Percentiles rank a stretch among this genome's conserved stretches.
Conservation (phyloP, 768 basidiomycete species). For the Lactifluus echinatus region DNA sequence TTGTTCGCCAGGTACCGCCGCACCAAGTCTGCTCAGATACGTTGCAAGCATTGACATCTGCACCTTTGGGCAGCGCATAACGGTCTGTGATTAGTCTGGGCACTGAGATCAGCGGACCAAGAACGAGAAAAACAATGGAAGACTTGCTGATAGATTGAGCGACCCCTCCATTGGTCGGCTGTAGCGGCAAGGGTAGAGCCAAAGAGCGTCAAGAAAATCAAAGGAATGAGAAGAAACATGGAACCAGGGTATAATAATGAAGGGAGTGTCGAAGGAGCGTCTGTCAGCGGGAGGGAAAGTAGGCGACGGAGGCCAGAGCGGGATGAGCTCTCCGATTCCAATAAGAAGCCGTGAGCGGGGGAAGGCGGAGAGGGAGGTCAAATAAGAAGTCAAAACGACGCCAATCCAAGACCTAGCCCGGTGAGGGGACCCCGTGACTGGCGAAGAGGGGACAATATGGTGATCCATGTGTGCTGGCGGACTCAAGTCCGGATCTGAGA, state of each 20-base stretch:
- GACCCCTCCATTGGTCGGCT: slow-evolving; percentile 64
- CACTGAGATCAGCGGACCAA: not conserved
- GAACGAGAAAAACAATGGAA: not conserved
- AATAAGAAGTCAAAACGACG: not conserved
- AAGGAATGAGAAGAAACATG: slow-evolving; percentile 7
- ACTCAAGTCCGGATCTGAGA: too few relatives aligned
- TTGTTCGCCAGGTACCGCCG: slow-evolving; percentile 78
- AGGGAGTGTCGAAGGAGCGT: slow-evolving; percentile 1
- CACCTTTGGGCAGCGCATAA: slow-evolving; percentile 56
- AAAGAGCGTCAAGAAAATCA: slow-evolving; percentile 24
- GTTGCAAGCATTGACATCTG: slow-evolving; percentile 46
- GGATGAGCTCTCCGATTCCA: slow-evolving; percentile 6
- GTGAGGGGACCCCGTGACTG: too few relatives aligned
- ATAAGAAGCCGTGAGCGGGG: slow-evolving; percentile 1
- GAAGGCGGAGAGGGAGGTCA: not conserved
- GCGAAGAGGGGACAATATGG: too few relatives aligned
- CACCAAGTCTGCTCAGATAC: slow-evolving; percentile 60
- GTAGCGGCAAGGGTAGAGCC: slow-evolving; percentile 44
- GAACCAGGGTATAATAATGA: not conserved
- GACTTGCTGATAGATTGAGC: slow-evolving; percentile 72
- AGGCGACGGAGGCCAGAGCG: not conserved
- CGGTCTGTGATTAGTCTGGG: slow-evolving; percentile 64
- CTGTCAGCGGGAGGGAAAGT: not conserved
- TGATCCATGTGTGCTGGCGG: too few relatives aligned
- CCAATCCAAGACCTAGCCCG: too few relatives aligned